Base-by-base conservation (phyloP, 148 eudicot genomes). In the Camellia sinensis region DNA sequence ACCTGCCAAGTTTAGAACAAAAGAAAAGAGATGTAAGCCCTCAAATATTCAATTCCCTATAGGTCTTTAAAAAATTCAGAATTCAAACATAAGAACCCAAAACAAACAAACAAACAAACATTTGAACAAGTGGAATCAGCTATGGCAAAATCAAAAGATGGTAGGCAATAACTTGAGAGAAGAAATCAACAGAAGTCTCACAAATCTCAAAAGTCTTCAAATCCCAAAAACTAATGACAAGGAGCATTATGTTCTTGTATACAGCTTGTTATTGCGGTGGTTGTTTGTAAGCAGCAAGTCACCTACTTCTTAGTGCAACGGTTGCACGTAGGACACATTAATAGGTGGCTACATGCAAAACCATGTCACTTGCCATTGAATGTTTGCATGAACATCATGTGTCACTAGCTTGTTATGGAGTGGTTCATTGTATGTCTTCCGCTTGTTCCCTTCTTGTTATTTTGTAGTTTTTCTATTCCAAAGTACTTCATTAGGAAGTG, bases 1-100 rank as follows among this genome's bases (percentile, higher is more conserved):
- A 65, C 82, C 74, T 79, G 80, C 46, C 63, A 76, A 60, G 41
- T 53, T 57, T 22, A 77, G 13, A 59, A 19, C 15, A 67, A 68
- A 63, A 77, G 48, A 71, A 19, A 70, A 15, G 56, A 44, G 18
- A 76, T 11, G 13, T 56, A 19, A 78, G 63, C 53, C 6, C 37
- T 0, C 37, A 60, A 52, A 52, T 14, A 46, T 46, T 15, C 52
- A 29, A 77, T 37, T 53, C 15, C 18, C 50, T 45, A 5, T 63
- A 45, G 9, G 67, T 45, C 29, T n/a, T 12, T 6, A 22, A 40
- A 1, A 40, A 75, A 57, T 43, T 4, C 14, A 19, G 4, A 56
- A 15, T 43, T 19, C n/a, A 57, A 46, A 0, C 4, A n/a, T 56
- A 21, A 61, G 48, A 45, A 61, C 8, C 15, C 14, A 29, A 43